Evolutionary conservation across 768 basidiomycete species (phyloP).

Genomic region (Calocybe cyanea): DNA sequence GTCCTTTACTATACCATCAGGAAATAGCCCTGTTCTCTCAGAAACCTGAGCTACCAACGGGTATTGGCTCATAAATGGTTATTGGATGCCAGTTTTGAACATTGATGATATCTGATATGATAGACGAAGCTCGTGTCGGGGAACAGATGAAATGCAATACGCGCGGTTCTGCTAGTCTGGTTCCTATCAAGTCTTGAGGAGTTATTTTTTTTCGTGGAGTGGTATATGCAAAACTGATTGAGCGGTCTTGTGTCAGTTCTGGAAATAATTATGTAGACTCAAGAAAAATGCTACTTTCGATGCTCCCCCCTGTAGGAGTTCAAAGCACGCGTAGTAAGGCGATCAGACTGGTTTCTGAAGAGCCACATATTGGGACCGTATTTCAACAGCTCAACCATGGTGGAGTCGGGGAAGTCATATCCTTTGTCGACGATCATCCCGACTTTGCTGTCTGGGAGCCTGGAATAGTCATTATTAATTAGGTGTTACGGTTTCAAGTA

Average conservation of each 20-base stretch:
- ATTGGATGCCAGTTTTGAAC: slow-evolving; percentile 59
- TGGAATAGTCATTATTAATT: slow-evolving; percentile 21
- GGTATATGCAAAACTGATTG: slow-evolving; percentile 69
- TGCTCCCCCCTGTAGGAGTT: slow-evolving; percentile 74
- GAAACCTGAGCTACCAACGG: slow-evolving; percentile 43
- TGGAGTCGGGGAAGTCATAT: slow-evolving; percentile 60
- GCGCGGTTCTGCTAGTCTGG: slow-evolving; percentile 45
- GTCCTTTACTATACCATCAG: slow-evolving; percentile 38
- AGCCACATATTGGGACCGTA: slow-evolving; percentile 80
- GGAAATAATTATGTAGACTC: neutral
- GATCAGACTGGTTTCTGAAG: slow-evolving; percentile 55
- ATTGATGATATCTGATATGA: slow-evolving; percentile 59
- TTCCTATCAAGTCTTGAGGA: slow-evolving; percentile 61
- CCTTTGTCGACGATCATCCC: slow-evolving; percentile 88
- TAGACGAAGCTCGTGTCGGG: slow-evolving; percentile 61
- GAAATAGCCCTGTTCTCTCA: neutral
- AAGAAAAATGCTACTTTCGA: slow-evolving; percentile 47
- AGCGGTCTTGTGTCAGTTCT: neutral
- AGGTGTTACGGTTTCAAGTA: neutral
- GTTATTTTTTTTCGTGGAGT: slow-evolving; percentile 68
- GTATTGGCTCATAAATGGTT: slow-evolving; percentile 83
- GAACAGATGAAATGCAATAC: slow-evolving; percentile 85
- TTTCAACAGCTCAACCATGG: slow-evolving; percentile 49
- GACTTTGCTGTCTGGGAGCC: slow-evolving; percentile 60
- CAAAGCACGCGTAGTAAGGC: slow-evolving; percentile 65